Percentiles rank a stretch among this genome's conserved stretches.
Evolutionary conservation across 148 eudicot species (phyloP).

Genomic region (Rhododendron mucronatum): DNA sequence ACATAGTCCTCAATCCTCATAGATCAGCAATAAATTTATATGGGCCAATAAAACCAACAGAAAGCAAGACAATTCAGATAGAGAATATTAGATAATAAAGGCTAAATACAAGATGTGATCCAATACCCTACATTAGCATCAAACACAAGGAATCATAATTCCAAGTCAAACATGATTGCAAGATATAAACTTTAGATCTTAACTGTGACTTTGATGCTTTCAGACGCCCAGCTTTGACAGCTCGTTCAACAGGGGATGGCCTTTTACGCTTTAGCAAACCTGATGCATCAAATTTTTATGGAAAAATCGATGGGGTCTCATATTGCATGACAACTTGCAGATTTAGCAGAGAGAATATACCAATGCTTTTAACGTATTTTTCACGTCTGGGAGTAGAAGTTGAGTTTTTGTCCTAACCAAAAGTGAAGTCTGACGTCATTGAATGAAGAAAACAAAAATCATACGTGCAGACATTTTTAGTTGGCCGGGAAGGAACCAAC

Average conservation of each 20-base stretch:
- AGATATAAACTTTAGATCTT: slow-evolving; percentile 17
- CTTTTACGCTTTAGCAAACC: slow-evolving; percentile 75
- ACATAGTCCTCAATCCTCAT: neutral
- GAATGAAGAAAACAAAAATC: neutral
- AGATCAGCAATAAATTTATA: neutral
- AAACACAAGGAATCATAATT: neutral
- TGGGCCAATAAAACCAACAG: neutral
- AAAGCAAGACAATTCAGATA: neutral
- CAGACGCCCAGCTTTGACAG: slow-evolving; percentile 42
- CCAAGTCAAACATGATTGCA: neutral
- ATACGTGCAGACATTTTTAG: neutral
- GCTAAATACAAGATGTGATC: neutral
- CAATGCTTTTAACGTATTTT: slow-evolving; percentile 70
- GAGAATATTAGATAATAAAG: neutral
- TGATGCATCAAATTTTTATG: slow-evolving; percentile 18
- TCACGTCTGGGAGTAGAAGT: slow-evolving; percentile 53
- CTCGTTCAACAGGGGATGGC: slow-evolving; percentile 51
- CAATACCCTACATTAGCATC: neutral
- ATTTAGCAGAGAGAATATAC: slow-evolving; percentile 30
- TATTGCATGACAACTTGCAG: neutral
- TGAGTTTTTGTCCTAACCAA: slow-evolving; percentile 62
- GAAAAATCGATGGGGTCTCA: neutral
- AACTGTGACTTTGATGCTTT: slow-evolving; percentile 60
- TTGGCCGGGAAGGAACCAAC: neutral
- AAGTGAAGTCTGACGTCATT: slow-evolving; percentile 8